Percentiles rank a stretch among this genome's conserved stretches.
Evolutionary conservation across 441 rosid genomes (phyloP).

Genomic region (Gossypium armourianum): DNA sequence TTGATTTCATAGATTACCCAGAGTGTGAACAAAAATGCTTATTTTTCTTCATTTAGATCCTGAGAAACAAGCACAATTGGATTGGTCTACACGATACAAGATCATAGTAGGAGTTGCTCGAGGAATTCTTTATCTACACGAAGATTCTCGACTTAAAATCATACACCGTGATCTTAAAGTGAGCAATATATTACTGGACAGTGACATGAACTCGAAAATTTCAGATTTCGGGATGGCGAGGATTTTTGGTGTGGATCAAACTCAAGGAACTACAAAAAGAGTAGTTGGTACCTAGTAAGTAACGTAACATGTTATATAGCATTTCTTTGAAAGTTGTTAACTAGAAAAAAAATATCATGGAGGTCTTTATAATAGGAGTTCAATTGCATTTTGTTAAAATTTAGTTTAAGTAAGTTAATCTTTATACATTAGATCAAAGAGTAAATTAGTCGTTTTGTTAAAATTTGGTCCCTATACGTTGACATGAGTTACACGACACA

Average conservation of each 20-base stretch:
- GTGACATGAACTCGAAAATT: slow-evolving; percentile 27
- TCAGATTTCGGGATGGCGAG: neutral
- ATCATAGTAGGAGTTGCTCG: slow-evolving; percentile 4
- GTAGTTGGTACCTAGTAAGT: neutral
- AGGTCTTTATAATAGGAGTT: too few relatives aligned
- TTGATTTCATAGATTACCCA: neutral
- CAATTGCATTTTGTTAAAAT: too few relatives aligned
- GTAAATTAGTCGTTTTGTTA: too few relatives aligned
- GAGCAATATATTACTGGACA: slow-evolving; percentile 35
- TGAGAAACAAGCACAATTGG: neutral
- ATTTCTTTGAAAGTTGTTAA: neutral
- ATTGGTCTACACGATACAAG: neutral
- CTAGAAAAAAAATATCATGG: too few relatives aligned
- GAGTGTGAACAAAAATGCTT: neutral
- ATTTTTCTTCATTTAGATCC: neutral
- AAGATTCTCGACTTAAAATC: slow-evolving; percentile 39
- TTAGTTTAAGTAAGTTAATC: too few relatives aligned
- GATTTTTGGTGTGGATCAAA: neutral
- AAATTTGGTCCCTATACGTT: too few relatives aligned
- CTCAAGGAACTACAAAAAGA: slow-evolving; percentile 20
- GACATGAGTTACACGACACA: too few relatives aligned
- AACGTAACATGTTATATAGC: neutral
- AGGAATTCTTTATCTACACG: slow-evolving; percentile 40
- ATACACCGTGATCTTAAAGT: slow-evolving; percentile 49
- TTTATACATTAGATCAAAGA: too few relatives aligned